Base-by-base conservation (phyloP, 2,329 filamentous ascomycete species). In the Pestalotiopsis fici region DNA sequence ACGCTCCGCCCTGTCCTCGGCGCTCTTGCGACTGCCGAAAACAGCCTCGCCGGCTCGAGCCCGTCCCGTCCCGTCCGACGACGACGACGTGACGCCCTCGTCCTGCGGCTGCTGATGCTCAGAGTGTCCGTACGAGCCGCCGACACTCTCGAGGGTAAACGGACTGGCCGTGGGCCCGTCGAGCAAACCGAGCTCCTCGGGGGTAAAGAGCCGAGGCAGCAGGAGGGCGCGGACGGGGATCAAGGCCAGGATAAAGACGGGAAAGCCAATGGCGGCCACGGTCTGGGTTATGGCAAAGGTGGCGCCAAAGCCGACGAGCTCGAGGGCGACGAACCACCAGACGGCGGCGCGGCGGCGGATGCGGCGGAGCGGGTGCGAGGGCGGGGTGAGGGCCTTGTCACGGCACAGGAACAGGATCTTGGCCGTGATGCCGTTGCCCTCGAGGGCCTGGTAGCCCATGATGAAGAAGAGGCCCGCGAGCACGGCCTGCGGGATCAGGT, bases 271-370 rank as follows among this genome's bases (percentile, higher is more conserved):
- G 2, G 93, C 93, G 2, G 92, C 93, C 62, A 95, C 91, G 0
- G 93, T 95, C 80, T 95, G 90, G 0, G 93, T 94, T 73, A 95
- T 93, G 68, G 93, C 92, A 77, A 95, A 94, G 0, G 93, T 95
- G 25, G 90, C 92, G 2, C 85, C 92, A 72, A 95, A 94, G 0
- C 88, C 91, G 56, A 90, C 27, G 3, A 95, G 79, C 78, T 94
- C 90, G 39, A 94, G 78, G 7, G 79, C 80, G 5, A 94, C 90
- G 74, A 95, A 95, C 3, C 80, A 79, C 91, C 91, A 94, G 69
- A 94, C 82, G n/a, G 90, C 88, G 15, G 74, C 73, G 47, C 88
- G 86, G n/a, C 91, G 86, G n/a, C 81, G 79, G 35, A 93, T 80
- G n/a, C 82, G 79, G 60, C 83, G 83, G 1, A 95, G 83, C 0